Percentiles rank a stretch among this genome's conserved stretches.
phyloP scores from a whole-genome alignment of 495 filamentous ascomycete species.

The Penicillium maclennaniae region DNA sequence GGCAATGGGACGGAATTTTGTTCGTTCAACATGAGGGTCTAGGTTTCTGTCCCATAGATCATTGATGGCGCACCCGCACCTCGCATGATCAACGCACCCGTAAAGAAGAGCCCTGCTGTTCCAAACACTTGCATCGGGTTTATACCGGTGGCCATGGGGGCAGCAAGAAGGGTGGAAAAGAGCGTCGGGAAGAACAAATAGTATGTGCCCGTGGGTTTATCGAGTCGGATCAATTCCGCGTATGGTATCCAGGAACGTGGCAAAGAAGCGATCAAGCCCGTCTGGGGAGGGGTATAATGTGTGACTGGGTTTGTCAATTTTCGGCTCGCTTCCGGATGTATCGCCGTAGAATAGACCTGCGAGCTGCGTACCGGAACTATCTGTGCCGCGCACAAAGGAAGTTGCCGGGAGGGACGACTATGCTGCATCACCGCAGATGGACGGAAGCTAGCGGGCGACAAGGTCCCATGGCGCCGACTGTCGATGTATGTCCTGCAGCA shows the following conservation, averaged over 20 bases:
- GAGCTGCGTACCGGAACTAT: slow-evolving; percentile 4
- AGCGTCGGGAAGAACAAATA: slow-evolving; percentile 95
- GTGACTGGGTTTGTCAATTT: slow-evolving; percentile 14
- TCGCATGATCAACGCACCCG: slow-evolving; percentile 90
- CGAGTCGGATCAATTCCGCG: slow-evolving; percentile 86
- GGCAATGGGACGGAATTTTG: slow-evolving; percentile 83
- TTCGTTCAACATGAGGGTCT: slow-evolving; percentile 85
- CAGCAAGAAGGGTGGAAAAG: slow-evolving; percentile 71
- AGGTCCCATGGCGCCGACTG: neutral
- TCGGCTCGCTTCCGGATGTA: neutral
- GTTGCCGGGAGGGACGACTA: neutral
- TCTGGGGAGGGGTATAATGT: slow-evolving; percentile 64
- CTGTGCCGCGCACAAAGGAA: neutral
- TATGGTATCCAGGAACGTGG: slow-evolving; percentile 81
- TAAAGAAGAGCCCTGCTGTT: slow-evolving; percentile 75
- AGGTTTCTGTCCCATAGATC: slow-evolving; percentile 95
- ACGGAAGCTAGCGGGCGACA: slow-evolving; percentile 1
- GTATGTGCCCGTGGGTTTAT: slow-evolving; percentile 92
- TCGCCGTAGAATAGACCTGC: slow-evolving; percentile 10
- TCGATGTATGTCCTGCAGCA: neutral
- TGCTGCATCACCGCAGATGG: neutral
- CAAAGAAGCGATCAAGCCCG: slow-evolving; percentile 71
- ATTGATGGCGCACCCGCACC: slow-evolving; percentile 97
- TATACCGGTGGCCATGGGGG: slow-evolving; percentile 47
- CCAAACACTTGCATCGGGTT: slow-evolving; percentile 60